Percentiles rank a stretch among this genome's conserved stretches.
phyloP scores from a whole-genome alignment of 106 monocot species.

The Dactylorhiza incarnata region DNA sequence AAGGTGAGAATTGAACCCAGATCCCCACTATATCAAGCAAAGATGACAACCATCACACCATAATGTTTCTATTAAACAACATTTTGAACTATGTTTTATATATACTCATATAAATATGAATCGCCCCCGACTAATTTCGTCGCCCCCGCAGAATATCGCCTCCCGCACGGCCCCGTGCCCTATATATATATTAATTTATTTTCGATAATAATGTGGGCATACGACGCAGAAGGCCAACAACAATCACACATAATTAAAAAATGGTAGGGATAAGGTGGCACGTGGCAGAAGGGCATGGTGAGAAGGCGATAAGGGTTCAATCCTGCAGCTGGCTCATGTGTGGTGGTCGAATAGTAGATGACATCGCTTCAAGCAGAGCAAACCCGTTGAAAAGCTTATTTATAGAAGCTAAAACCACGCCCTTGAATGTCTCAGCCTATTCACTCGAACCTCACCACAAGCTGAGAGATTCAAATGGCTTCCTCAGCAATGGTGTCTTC shows the following conservation, averaged over 20 bases:
- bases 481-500: constrained; percentile 32
- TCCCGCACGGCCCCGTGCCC: too few species aligned
- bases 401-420: not conserved
- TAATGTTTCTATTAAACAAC: too few species aligned
- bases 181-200: too few species aligned
- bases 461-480: not conserved
- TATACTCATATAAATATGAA: too few species aligned
- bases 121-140: too few species aligned
- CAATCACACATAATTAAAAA: not conserved
- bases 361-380: not conserved
- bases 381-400: not conserved
- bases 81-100: too few species aligned
- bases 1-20: too few species aligned
- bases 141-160: too few species aligned
- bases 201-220: too few species aligned
- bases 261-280: not conserved
- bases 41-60: too few species aligned
- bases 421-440: not conserved
- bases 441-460: not conserved
- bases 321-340: not conserved
- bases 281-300: not conserved
- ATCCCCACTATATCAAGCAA: too few species aligned
- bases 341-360: not conserved
- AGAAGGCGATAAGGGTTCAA: not conserved
- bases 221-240: too few species aligned